Base-by-base conservation (phyloP, 805 yeast genomes). In the Maudiozyma saulgeensis region DNA sequence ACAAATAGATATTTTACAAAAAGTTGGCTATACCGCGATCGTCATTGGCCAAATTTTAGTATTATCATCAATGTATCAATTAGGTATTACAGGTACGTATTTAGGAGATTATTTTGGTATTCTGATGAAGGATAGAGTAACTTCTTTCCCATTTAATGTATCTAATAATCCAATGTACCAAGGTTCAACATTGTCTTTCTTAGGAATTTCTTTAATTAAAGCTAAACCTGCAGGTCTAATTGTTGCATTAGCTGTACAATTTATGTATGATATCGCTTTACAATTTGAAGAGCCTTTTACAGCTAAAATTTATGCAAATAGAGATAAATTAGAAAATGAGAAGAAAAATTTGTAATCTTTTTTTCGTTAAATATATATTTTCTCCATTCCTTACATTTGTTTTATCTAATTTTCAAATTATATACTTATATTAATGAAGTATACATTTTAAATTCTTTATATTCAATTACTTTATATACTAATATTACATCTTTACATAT, bases 71-170 rank as follows among this genome's bases (percentile, higher is more conserved):
- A 91, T 93, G 98, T 91, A 80, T 71, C 84, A 84, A 13, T 75
- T 93, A 55, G 99, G 99, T 23, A 80, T 93, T 52, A 91, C 96
- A 13, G 99, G 99, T 23, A 93, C 99, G 11, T 93, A 93, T 62
- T 71, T 93, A 52, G 99, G 99, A 41, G 99, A 93, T 68, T 95
- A 93, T 70, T 93, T 93, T 68, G 98, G 98, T 1, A 90, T 93
- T 60, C 76, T 93, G 59, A 93, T 91, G 93, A 81, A 82, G 53
- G 79, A 86, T 55, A 78, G 96, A 62, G 96, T 93, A 51, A 84
- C 91, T 16, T 81, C 85, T 1, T 93, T 93, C 77, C 99, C 99
- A 15, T 93, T 93, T 77, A 90, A 82, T 60, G 80, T 90, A 49
- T 77, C 82, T 55, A 83, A 88, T 61, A 91, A 93, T 68, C 99